A percentile compares a stretch with the other conserved stretches of the same genome.
Conservation (phyloP, 257 asterid species). For the Nemophila menziesii region DNA sequence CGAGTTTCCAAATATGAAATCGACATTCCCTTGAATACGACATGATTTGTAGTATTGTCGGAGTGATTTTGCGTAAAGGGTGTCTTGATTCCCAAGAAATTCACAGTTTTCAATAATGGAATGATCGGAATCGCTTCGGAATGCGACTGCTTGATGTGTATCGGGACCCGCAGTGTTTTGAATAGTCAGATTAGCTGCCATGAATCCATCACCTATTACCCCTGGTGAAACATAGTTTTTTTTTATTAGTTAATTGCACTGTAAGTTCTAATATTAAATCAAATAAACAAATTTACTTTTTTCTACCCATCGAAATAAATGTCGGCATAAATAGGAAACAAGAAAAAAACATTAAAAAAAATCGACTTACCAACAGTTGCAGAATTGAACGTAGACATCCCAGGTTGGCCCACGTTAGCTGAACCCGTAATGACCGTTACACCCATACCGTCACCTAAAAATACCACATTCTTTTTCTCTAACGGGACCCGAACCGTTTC, state of each 20-base stretch:
- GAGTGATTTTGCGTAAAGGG: constrained; percentile 36
- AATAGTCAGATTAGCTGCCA: constrained; percentile 36
- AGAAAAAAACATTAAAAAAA: constrained; percentile 1
- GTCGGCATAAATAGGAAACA: no score
- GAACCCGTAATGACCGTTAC: constrained; percentile 58
- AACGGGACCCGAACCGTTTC: constrained; percentile 51
- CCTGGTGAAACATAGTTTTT: no score
- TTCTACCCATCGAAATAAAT: no score
- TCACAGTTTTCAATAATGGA: constrained; percentile 38
- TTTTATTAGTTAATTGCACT: no score
- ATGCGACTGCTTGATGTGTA: constrained; percentile 50
- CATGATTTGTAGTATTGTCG: constrained; percentile 50
- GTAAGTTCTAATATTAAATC: no score
- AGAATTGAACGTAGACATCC: constrained; percentile 39
- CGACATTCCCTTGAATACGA: constrained; percentile 35
- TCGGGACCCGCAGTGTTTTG: constrained; percentile 35
- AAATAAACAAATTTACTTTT: no score
- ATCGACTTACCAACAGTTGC: constrained; percentile 53
- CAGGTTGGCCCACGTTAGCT: constrained; percentile 33
- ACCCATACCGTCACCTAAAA: constrained; percentile 65
- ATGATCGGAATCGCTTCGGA: constrained; percentile 36
- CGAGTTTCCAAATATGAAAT: constrained; percentile 47
- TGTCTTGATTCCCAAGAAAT: constrained; percentile 49
- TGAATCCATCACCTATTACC: constrained; percentile 44
- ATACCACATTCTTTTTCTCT: constrained; percentile 54